phyloP scores from a whole-genome alignment of 495 filamentous ascomycete genomes.

The Evernia prunastri region DNA sequence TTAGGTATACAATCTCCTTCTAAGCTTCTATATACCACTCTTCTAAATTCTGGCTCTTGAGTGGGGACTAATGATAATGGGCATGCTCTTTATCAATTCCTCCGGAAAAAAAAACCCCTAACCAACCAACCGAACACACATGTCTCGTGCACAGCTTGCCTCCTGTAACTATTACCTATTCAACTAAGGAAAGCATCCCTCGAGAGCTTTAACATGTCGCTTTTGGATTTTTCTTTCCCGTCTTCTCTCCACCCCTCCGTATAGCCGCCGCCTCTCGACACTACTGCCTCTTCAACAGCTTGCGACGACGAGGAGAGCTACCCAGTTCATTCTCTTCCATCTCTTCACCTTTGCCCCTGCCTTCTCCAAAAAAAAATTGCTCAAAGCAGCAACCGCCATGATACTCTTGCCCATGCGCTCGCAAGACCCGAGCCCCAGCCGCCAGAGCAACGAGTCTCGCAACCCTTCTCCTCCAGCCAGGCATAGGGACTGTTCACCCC shows the following conservation, averaged over 20 bases:
- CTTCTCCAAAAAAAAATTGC: background rate
- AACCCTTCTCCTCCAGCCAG: background rate
- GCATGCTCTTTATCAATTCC: too few species aligned
- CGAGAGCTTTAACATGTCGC: background rate
- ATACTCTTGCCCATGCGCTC: conserved; percentile 27
- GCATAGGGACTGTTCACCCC: conserved; percentile 25
- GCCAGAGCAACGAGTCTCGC: conserved; percentile 14
- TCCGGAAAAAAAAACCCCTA: too few species aligned
- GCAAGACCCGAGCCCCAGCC: conserved; percentile 22
- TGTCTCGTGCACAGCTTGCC: too few species aligned
- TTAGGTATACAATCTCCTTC: too few species aligned
- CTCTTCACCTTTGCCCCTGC: background rate
- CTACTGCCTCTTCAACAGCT: conserved; percentile 13
- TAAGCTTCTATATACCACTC: too few species aligned
- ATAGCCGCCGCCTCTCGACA: conserved; percentile 10
- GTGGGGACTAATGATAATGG: too few species aligned
- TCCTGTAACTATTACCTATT: too few species aligned
- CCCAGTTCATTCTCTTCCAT: background rate
- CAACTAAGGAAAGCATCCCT: background rate
- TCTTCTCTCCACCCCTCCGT: background rate
- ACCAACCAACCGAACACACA: too few species aligned
- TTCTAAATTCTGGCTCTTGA: too few species aligned
- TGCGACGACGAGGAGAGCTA: background rate
- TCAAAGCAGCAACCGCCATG: conserved; percentile 23
- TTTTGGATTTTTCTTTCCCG: background rate